Evolutionary conservation across 2,329 filamentous ascomycete genomes (phyloP), one percentile per base, ranked within the genome.

Genomic region (Sarocladium brachiariae): DNA sequence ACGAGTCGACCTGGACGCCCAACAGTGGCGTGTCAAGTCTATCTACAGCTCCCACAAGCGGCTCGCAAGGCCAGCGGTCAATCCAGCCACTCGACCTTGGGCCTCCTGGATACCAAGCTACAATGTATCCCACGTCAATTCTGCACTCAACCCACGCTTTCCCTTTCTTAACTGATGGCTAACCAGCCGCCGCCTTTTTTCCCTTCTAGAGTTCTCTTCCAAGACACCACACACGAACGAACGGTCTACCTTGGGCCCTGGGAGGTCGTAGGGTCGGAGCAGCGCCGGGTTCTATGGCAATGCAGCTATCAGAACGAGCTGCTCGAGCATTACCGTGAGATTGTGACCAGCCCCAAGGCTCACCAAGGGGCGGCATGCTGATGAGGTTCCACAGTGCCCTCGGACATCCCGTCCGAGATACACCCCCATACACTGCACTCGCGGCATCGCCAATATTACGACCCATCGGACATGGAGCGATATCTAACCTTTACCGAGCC

Each of bases 181-280:
- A 25, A 47, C 43, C n/a, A 33, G 43, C 43, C 43, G 43, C 43
- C 43, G 16, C 30, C 53, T 48, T 31, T 53, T 56, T 46, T 53
- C 56, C 43, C 54, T 56, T 54, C 33, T 55, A 77, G 74, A 65
- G 72, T 67, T 41, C 67, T 77, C n/a, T 77, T 73, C 53, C 72
- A 76, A 56, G 70, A 73, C 46, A 75, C 73, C 6, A 58, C 68
- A 31, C 67, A 73, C 57, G 74, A 78, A 57, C 68, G 67, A 45
- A 75, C 73, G 11, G 65, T 77, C 41, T 77, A 77, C 54, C 67
- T 78, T 7, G 75, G 75, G n/a, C 74, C 74, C 4, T 77, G 74
- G 74, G 72, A 77, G 57, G 66, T 77, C 31, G 64, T 74, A 34
- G 70, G 70, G 37, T 67, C 68, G 34, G 71, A 73, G 52, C 68